phyloP scores from a whole-genome alignment of 306 rosid genomes.

The Quercus robur region DNA sequence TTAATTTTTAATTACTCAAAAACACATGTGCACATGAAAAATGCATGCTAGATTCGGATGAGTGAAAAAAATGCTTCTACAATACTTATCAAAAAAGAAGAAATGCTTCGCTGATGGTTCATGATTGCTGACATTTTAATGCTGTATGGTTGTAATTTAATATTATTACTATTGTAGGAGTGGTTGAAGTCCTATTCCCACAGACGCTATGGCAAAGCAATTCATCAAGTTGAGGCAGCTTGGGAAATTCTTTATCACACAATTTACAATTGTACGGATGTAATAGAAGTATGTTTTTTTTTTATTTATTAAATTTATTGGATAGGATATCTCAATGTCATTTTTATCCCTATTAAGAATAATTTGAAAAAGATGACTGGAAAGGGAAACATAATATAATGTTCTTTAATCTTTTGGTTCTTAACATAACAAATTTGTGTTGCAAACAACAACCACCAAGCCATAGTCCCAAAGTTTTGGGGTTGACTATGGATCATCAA shows the following conservation, averaged over 20 bases:
- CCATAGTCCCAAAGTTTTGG: no score
- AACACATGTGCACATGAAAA: neutral
- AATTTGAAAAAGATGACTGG: neutral
- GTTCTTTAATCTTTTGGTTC: neutral
- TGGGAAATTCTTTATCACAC: conserved; percentile 92
- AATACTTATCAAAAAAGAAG: no score
- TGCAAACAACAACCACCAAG: neutral
- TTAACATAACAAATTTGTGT: neutral
- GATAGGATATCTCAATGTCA: neutral
- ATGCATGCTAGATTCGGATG: neutral
- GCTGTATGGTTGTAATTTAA: conserved; percentile 9
- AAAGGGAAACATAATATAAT: neutral
- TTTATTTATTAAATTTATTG: neutral
- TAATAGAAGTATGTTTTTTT: conserved; percentile 69
- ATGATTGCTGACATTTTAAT: neutral
- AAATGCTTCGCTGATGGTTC: neutral
- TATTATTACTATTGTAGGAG: conserved; percentile 40
- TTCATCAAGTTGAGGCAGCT: conserved; percentile 68
- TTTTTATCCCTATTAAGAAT: neutral
- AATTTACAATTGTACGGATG: conserved; percentile 82
- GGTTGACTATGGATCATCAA: no score
- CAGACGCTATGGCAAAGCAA: conserved; percentile 77
- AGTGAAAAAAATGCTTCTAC: neutral
- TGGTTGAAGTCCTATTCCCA: conserved; percentile 79
- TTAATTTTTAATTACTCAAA: no score